Percentiles rank a stretch among this genome's conserved stretches.
Conservation (phyloP, 495 filamentous ascomycete genomes). For the Hamigera avellanea region DNA sequence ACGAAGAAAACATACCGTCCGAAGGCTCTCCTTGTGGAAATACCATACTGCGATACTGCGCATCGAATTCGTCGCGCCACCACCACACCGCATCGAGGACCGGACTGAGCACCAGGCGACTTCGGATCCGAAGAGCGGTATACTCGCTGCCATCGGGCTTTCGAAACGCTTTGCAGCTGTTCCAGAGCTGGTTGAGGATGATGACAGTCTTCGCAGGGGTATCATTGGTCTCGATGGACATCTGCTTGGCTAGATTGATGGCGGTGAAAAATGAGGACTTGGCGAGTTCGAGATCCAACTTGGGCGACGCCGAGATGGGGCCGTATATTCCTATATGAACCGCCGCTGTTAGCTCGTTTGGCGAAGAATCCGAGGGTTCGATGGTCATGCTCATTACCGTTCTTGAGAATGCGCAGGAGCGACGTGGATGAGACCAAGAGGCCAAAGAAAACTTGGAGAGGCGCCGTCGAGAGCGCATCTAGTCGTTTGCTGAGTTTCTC, state of each 20-base stretch:
- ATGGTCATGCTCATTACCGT: no score
- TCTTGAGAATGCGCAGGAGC: constrained; percentile 31
- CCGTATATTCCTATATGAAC: no score
- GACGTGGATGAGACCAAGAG: constrained; percentile 22
- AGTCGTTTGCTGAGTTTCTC: constrained; percentile 13
- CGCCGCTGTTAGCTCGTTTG: no score
- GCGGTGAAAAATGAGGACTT: constrained; percentile 20
- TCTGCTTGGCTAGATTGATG: constrained; percentile 27
- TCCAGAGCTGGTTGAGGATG: constrained; percentile 30
- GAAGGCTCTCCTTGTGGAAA: constrained; percentile 6
- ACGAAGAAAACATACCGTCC: constrained; percentile 8
- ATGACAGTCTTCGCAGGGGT: constrained; percentile 20
- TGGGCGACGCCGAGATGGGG: constrained; percentile 8
- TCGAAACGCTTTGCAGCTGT: constrained; percentile 34
- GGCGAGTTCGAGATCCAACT: constrained; percentile 22
- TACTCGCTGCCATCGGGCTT: constrained; percentile 28
- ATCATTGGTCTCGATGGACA: constrained; percentile 28
- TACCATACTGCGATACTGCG: constrained; percentile 10
- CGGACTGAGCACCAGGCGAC: constrained; percentile 27
- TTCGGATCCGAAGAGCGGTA: constrained; percentile 28
- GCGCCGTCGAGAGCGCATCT: constrained; percentile 13
- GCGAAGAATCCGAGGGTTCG: no score
- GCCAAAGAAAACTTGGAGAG: constrained; percentile 20
- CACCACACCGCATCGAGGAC: constrained; percentile 38
- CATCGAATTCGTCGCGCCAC: constrained; percentile 38